Conservation (phyloP, 2,329 filamentous ascomycete genomes). For the Hirsutella rhossiliensis region DNA sequence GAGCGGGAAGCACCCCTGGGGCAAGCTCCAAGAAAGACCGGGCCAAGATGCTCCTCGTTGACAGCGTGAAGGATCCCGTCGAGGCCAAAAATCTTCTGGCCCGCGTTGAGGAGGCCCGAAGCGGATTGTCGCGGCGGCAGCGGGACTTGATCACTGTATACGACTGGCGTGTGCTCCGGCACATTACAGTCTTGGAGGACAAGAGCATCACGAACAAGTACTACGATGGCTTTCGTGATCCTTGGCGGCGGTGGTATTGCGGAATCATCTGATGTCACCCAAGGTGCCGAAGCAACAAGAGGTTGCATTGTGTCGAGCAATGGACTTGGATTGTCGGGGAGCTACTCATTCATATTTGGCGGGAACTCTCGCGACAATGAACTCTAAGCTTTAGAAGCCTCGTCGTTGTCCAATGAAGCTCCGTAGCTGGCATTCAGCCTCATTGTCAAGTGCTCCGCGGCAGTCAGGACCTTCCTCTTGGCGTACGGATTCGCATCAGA, state of each 20-base stretch:
- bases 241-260: slow-evolving; percentile 32
- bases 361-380: background rate
- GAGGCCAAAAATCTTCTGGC: slow-evolving; percentile 21
- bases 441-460: slow-evolving; percentile 51
- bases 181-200: slow-evolving; percentile 27
- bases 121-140: slow-evolving; percentile 13
- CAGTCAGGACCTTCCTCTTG: slow-evolving; percentile 45
- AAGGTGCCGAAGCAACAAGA: background rate
- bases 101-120: slow-evolving; percentile 17
- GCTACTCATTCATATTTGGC: no score
- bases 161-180: slow-evolving; percentile 33
- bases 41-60: slow-evolving; percentile 27
- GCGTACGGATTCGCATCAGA: slow-evolving; percentile 32
- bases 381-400: background rate
- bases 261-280: slow-evolving; percentile 21
- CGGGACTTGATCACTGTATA: slow-evolving; percentile 29
- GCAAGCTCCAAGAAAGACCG: background rate
- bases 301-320: background rate
- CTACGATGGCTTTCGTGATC: slow-evolving; percentile 23
- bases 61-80: slow-evolving; percentile 18
- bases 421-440: slow-evolving; percentile 47
- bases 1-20: background rate
- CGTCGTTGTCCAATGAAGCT: slow-evolving; percentile 6
- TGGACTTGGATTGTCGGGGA: no score
- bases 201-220: slow-evolving; percentile 15